phyloP scores from a whole-genome alignment of 257 asterid genomes.

The Catharanthus roseus region DNA sequence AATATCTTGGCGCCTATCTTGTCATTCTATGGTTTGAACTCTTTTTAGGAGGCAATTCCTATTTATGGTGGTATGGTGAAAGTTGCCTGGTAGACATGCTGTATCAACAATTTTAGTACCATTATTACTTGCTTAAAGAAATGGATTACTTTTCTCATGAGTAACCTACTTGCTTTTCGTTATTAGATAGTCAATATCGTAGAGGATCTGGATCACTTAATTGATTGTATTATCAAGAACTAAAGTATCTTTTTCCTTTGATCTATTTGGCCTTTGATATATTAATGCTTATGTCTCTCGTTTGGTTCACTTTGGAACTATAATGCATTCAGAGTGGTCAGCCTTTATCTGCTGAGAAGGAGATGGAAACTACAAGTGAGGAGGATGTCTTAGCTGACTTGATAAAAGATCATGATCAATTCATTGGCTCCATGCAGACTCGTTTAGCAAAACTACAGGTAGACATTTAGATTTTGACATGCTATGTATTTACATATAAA shows the following conservation, averaged over 20 bases:
- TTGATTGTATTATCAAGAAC: not conserved
- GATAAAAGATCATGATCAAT: constrained; percentile 73
- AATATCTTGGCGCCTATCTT: not conserved
- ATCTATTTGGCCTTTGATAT: not conserved
- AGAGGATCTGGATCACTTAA: not conserved
- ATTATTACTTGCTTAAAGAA: not conserved
- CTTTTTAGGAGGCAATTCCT: not conserved
- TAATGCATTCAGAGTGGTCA: constrained; percentile 46
- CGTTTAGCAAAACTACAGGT: constrained; percentile 92
- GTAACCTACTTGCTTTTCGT: not conserved
- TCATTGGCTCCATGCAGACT: constrained; percentile 79
- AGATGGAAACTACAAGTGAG: constrained; percentile 53
- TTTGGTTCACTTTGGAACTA: constrained; percentile 13
- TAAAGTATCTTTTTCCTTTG: not conserved
- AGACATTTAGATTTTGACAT: constrained; percentile 3
- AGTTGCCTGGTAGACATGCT: not conserved
- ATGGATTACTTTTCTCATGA: not conserved
- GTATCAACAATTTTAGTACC: not conserved
- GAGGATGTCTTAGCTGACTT: constrained; percentile 71
- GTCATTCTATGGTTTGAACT: not conserved
- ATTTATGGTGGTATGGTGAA: not conserved
- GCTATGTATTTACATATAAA: not conserved
- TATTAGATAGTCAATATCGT: not conserved
- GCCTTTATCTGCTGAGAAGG: constrained; percentile 42
- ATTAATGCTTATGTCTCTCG: not conserved